Conservation (phyloP, 495 filamentous ascomycete genomes). For the Rhizodiscina lignyota region DNA sequence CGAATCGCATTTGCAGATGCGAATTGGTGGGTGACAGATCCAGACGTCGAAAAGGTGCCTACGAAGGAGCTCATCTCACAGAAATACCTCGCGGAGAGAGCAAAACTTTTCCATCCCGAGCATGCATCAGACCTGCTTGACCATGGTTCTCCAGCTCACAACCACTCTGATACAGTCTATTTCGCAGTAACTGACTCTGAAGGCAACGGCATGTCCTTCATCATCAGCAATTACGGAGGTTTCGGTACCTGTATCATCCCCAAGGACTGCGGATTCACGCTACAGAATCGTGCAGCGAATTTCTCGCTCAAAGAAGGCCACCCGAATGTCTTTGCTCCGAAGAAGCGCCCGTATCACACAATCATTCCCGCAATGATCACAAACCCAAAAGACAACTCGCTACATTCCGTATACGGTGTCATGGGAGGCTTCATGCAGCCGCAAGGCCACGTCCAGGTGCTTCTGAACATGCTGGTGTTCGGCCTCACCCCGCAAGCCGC, state of each 20-base stretch:
- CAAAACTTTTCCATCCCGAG: constrained; percentile 41
- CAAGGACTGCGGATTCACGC: constrained; percentile 65
- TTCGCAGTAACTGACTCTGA: constrained; percentile 63
- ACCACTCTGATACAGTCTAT: constrained; percentile 80
- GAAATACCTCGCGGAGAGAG: constrained; percentile 50
- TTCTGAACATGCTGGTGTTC: constrained; percentile 80
- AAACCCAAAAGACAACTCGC: constrained; percentile 45
- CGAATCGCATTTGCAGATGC: constrained; percentile 89
- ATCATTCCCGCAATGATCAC: constrained; percentile 92
- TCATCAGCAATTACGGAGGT: constrained; percentile 84
- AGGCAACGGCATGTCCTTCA: constrained; percentile 89
- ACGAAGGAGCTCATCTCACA: constrained; percentile 39
- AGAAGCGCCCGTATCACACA: constrained; percentile 92
- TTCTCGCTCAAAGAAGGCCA: constrained; percentile 53
- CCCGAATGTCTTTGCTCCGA: constrained; percentile 62
- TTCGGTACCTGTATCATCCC: constrained; percentile 88
- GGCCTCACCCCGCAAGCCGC: constrained; percentile 76
- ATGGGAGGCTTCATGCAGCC: constrained; percentile 99
- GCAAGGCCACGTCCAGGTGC: constrained; percentile 89
- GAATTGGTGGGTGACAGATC: constrained; percentile 78
- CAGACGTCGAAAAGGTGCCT: constrained; percentile 50
- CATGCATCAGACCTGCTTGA: no score
- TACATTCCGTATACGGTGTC: constrained; percentile 81
- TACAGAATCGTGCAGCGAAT: constrained; percentile 86
- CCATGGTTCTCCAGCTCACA: constrained; percentile 52